Percentiles rank a stretch among this genome's conserved stretches.
phyloP scores from a whole-genome alignment of 352 stramenopile species.

The Phytophthora vignae region DNA sequence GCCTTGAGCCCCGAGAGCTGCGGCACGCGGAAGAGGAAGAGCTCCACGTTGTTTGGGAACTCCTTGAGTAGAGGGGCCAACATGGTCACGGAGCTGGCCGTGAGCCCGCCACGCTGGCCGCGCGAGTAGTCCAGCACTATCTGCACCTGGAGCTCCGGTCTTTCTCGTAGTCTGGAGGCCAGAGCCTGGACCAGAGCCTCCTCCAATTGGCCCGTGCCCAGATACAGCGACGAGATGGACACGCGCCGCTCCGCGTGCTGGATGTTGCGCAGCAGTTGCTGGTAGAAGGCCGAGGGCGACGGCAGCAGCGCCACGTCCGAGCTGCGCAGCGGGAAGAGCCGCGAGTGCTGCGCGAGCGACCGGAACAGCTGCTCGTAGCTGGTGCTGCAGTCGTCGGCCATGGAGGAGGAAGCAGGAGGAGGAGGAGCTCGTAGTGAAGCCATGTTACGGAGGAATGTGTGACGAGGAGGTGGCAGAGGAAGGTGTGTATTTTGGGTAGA shows the following conservation, averaged over 20 bases:
- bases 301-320: slow-evolving; percentile 59
- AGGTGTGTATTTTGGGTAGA: neutral
- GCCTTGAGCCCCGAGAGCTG: slow-evolving; percentile 70
- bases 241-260: slow-evolving; percentile 52
- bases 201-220: slow-evolving; percentile 72
- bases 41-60: slow-evolving; percentile 61
- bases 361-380: slow-evolving; percentile 62
- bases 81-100: slow-evolving; percentile 68
- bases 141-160: slow-evolving; percentile 58
- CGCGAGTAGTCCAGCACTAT: slow-evolving; percentile 81
- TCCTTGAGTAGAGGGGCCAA: slow-evolving; percentile 53
- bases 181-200: slow-evolving; percentile 54
- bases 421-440: neutral
- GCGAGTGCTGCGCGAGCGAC: slow-evolving; percentile 58
- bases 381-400: neutral
- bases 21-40: slow-evolving; percentile 78
- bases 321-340: slow-evolving; percentile 68
- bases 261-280: slow-evolving; percentile 70
- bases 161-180: slow-evolving; percentile 41
- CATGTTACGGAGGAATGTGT: neutral
- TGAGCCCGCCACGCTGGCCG: slow-evolving; percentile 57
- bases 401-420: neutral
- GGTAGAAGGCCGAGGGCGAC: slow-evolving; percentile 67
- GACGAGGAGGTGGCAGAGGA: neutral
- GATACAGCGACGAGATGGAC: slow-evolving; percentile 76